Percentiles rank a stretch among this genome's conserved stretches.
Evolutionary conservation across 2,329 filamentous ascomycete genomes (phyloP).

Genomic region (Alternaria sp.): DNA sequence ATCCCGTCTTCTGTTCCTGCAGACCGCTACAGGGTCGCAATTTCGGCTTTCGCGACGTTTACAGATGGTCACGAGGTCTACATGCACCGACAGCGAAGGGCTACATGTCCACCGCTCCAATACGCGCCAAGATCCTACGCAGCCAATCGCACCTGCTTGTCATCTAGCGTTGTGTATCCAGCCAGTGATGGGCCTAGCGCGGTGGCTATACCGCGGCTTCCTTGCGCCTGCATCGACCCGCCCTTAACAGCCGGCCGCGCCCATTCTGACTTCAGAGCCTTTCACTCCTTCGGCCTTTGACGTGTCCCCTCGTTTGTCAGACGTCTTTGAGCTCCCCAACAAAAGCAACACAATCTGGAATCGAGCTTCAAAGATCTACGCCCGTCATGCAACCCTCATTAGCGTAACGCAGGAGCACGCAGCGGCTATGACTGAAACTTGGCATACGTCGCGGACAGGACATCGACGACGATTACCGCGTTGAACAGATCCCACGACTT

Average conservation of each 20-base stretch:
- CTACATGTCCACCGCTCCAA: conserved; percentile 10
- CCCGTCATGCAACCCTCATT: conserved; percentile 13
- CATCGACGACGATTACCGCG: conserved; percentile 22
- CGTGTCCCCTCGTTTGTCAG: conserved; percentile 14
- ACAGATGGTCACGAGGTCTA: background rate
- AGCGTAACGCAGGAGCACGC: conserved; percentile 9
- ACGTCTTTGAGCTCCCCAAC: background rate
- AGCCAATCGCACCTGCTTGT: conserved; percentile 11
- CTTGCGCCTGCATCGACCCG: conserved; percentile 19
- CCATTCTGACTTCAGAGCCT: conserved; percentile 12
- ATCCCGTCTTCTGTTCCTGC: background rate
- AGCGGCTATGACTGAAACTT: conserved; percentile 24
- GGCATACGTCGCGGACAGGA: conserved; percentile 20
- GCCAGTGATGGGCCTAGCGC: conserved; percentile 15
- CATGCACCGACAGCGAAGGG: conserved; percentile 7
- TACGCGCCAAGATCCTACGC: conserved; percentile 10
- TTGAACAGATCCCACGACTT: conserved; percentile 14
- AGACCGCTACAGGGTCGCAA: conserved; percentile 5
- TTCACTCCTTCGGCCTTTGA: conserved; percentile 8
- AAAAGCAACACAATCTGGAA: conserved; percentile 1
- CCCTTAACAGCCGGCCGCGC: conserved; percentile 19
- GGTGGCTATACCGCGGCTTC: conserved; percentile 21
- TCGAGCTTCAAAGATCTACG: conserved; percentile 5
- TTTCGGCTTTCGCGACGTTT: conserved; percentile 3
- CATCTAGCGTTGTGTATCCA: conserved; percentile 3